phyloP scores from a whole-genome alignment of 2,329 filamentous ascomycete genomes.

The Didymosphaeria variabile region DNA sequence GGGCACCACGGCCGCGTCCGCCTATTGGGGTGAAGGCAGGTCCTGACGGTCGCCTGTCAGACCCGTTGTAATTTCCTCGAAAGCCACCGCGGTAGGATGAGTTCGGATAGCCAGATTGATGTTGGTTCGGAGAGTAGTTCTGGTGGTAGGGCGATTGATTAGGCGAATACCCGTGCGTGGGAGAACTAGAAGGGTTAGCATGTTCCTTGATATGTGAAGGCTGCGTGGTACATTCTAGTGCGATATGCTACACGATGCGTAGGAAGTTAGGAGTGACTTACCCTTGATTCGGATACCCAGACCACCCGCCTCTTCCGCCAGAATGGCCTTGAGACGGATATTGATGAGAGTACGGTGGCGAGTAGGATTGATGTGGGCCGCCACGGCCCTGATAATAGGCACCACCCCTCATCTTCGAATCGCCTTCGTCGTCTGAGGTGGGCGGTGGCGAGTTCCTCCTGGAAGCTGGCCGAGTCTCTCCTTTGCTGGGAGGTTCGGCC shows the following conservation, averaged over 20 bases:
- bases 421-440: constrained; percentile 37
- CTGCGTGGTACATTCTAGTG: neutral
- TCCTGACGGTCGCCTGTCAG: constrained; percentile 55
- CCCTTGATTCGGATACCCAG: constrained; percentile 59
- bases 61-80: constrained; percentile 64
- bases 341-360: constrained; percentile 68
- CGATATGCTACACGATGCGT: neutral
- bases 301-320: constrained; percentile 63
- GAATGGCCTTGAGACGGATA: constrained; percentile 70
- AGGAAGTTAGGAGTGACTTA: constrained; percentile 46
- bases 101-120: constrained; percentile 60
- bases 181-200: constrained; percentile 44
- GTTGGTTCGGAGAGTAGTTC: constrained; percentile 38
- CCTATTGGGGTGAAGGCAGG: constrained; percentile 50
- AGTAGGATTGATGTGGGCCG: constrained; percentile 62
- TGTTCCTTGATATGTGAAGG: neutral
- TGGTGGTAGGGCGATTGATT: constrained; percentile 63
- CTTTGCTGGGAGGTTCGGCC: constrained; percentile 24
- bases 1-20: constrained; percentile 63
- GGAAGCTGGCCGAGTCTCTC: constrained; percentile 31
- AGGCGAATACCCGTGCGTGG: constrained; percentile 66
- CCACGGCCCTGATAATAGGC: constrained; percentile 49
- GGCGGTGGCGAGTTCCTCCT: constrained; percentile 39
- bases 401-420: constrained; percentile 45
- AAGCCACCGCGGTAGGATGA: constrained; percentile 61